A percentile compares a stretch with the other conserved stretches of the same genome.
phyloP scores from a whole-genome alignment of 2,329 filamentous ascomycete genomes.

The Cryphonectria japonica region DNA sequence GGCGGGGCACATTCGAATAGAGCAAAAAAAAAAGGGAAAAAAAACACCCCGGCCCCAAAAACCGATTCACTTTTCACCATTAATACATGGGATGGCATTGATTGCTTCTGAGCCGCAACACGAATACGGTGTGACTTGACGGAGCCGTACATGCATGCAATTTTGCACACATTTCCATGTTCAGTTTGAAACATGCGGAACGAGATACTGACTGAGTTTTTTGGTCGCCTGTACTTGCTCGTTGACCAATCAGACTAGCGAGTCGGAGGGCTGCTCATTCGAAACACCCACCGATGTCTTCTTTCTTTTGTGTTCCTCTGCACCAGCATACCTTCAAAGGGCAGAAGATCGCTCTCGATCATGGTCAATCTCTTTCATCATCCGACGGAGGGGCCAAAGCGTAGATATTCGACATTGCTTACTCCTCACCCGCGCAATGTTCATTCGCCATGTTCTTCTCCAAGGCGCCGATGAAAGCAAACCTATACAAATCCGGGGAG shows the following conservation, averaged over 20 bases:
- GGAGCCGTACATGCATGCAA: not conserved
- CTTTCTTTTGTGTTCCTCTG: no score
- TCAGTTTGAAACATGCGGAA: not conserved
- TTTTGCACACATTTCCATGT: not conserved
- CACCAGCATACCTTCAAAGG: not conserved
- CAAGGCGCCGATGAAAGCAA: not conserved
- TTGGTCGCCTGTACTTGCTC: not conserved
- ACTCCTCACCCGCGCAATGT: not conserved
- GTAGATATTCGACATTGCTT: not conserved
- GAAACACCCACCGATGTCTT: not conserved
- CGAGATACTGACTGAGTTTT: not conserved
- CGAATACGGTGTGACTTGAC: not conserved
- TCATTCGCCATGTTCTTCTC: not conserved
- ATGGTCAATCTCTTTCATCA: not conserved
- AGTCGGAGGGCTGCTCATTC: not conserved
- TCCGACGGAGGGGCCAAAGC: not conserved
- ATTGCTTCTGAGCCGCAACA: not conserved
- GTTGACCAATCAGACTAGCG: not conserved
- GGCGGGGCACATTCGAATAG: not conserved
- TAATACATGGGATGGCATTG: not conserved
- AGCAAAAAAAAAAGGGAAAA: not conserved
- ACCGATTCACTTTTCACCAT: not conserved
- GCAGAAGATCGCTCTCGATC: not conserved
- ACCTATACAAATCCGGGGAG: not conserved
- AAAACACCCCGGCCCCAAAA: no score